phyloP scores from a whole-genome alignment of 2,329 filamentous ascomycete genomes.

The Tolypocladium capitatum region DNA sequence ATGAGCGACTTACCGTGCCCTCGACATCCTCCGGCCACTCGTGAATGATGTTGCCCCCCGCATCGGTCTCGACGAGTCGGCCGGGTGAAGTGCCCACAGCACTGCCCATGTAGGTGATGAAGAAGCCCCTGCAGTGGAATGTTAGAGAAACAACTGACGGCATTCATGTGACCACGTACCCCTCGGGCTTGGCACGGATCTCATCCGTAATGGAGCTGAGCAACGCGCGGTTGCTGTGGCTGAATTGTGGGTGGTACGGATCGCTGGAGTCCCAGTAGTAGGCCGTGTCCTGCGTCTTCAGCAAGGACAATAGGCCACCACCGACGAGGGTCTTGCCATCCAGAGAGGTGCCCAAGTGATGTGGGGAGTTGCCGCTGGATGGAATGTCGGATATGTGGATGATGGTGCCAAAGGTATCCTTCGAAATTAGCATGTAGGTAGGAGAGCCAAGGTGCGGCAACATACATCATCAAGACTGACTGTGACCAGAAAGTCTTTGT shows the following conservation, averaged over 20 bases:
- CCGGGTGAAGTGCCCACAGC: constrained; percentile 45
- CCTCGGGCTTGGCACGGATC: constrained; percentile 49
- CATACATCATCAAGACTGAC: constrained; percentile 44
- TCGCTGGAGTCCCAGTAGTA: constrained; percentile 48
- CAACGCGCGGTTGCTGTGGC: constrained; percentile 45
- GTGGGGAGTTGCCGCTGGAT: constrained; percentile 45
- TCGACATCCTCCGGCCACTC: constrained; percentile 47
- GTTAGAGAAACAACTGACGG: background rate
- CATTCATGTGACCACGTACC: constrained; percentile 14
- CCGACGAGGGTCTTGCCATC: constrained; percentile 46
- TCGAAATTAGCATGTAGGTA: background rate
- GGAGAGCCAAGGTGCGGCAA: background rate
- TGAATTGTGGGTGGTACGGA: constrained; percentile 44
- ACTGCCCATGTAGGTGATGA: constrained; percentile 49
- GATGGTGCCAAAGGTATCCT: constrained; percentile 48
- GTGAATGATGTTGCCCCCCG: constrained; percentile 45
- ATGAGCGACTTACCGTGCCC: constrained; percentile 16
- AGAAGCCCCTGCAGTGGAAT: constrained; percentile 29
- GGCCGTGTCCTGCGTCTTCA: constrained; percentile 48
- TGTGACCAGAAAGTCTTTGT: constrained; percentile 46
- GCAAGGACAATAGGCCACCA: constrained; percentile 42
- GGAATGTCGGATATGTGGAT: constrained; percentile 45
- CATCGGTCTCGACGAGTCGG: constrained; percentile 47
- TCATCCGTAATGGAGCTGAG: constrained; percentile 48
- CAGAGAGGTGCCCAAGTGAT: constrained; percentile 39